Evolutionary conservation across 768 basidiomycete genomes (phyloP).

Genomic region (Podaxis rugospora): DNA sequence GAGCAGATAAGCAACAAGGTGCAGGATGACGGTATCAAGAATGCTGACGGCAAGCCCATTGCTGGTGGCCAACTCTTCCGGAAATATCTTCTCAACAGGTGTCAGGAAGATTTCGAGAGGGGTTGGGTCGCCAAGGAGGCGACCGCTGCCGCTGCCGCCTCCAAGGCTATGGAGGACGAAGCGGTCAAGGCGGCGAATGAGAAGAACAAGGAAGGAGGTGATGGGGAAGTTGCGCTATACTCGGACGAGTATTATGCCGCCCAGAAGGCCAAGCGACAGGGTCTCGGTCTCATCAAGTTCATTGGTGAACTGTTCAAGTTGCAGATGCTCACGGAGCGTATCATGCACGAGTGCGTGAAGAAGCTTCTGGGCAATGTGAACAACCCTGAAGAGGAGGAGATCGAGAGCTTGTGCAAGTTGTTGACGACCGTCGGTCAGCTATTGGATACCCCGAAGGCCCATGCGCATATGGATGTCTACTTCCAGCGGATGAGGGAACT

Average conservation of each 20-base stretch:
- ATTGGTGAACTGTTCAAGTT: conserved; percentile 98
- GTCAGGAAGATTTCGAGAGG: conserved; percentile 96
- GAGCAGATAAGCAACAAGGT: conserved; percentile 86
- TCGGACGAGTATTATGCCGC: conserved; percentile 96
- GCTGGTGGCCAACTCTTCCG: conserved; percentile 93
- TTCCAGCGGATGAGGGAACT: conserved; percentile 88
- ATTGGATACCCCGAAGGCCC: conserved; percentile 79
- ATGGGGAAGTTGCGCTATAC: conserved; percentile 73
- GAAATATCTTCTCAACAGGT: conserved; percentile 93
- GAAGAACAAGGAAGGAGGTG: conserved; percentile 40
- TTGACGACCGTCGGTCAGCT: conserved; percentile 82
- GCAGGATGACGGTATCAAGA: conserved; percentile 83
- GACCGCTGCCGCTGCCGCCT: conserved; percentile 80
- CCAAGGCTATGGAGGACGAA: conserved; percentile 82
- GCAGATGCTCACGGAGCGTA: conserved; percentile 96
- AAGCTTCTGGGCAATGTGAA: conserved; percentile 91
- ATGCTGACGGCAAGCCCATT: conserved; percentile 80
- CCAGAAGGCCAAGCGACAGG: conserved; percentile 95
- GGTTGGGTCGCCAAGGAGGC: conserved; percentile 91
- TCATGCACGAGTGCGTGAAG: conserved; percentile 99
- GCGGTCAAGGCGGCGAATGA: conserved; percentile 69
- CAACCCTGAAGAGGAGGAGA: conserved; percentile 96
- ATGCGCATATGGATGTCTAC: conserved; percentile 87
- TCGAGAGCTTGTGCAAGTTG: conserved; percentile 93
- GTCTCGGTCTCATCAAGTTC: conserved; percentile 95